Conservation (phyloP, 441 rosid genomes). For the Euphorbia corollata region DNA sequence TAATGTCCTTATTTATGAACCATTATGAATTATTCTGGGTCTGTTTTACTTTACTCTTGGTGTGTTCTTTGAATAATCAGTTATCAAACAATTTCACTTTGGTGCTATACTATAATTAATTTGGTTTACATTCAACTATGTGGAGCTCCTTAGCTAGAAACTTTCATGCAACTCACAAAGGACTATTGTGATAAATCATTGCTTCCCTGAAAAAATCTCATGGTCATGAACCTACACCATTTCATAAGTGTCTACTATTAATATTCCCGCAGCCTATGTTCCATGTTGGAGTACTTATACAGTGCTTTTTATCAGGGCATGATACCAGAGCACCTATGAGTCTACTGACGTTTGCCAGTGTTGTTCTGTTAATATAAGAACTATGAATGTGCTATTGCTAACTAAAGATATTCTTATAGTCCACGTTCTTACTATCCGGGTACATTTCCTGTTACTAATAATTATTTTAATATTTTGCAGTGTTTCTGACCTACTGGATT, state of each 20-base stretch:
- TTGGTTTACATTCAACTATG: not conserved
- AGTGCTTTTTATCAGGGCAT: too few relatives aligned
- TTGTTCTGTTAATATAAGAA: slow-evolving; percentile 3
- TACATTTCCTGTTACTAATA: not conserved
- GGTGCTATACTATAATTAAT: slow-evolving; percentile 16
- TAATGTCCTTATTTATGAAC: not conserved
- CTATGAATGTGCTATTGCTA: not conserved
- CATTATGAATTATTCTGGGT: too few relatives aligned
- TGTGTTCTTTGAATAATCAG: slow-evolving; percentile 1
- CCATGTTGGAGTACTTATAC: too few relatives aligned
- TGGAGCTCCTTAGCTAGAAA: slow-evolving; percentile 6
- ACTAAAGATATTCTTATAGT: slow-evolving; percentile 5
- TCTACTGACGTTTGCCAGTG: not conserved
- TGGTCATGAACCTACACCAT: too few relatives aligned
- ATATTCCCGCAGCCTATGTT: not conserved
- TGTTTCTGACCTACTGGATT: slow-evolving; percentile 67
- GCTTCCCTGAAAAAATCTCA: not conserved
- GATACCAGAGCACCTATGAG: too few relatives aligned
- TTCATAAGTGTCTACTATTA: not conserved
- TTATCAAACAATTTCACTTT: slow-evolving; percentile 19
- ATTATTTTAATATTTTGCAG: slow-evolving; percentile 30
- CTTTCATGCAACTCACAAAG: not conserved
- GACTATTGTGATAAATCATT: not conserved
- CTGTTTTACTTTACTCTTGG: not conserved
- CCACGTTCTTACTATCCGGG: slow-evolving; percentile 11